phyloP scores from a whole-genome alignment of 2,329 filamentous ascomycete genomes.

The Ophiostoma pallidulum region DNA sequence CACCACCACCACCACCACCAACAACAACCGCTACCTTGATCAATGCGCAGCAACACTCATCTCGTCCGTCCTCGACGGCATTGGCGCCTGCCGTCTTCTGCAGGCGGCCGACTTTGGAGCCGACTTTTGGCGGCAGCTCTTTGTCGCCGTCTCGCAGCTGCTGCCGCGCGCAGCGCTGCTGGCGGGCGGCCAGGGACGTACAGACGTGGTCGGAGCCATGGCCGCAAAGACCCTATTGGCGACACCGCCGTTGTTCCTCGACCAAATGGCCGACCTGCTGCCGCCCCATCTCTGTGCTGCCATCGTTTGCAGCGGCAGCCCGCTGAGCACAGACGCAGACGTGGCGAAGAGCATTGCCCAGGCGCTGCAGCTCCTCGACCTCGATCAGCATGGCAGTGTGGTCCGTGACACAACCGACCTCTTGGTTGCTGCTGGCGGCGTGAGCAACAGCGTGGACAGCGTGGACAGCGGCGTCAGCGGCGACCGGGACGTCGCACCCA shows the following conservation, averaged over 20 bases:
- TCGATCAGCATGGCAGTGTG: neutral
- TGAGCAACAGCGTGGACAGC: neutral
- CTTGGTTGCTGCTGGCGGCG: neutral
- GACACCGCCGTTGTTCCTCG: constrained; percentile 6
- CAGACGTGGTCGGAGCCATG: too few relatives aligned
- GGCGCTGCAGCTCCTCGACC: constrained; percentile 5
- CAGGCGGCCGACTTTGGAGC: constrained; percentile 8
- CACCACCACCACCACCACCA: too few relatives aligned
- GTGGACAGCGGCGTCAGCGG: neutral
- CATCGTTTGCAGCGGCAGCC: neutral
- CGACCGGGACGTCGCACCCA: neutral
- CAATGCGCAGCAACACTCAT: neutral
- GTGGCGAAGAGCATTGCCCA: neutral
- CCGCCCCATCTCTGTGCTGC: constrained; percentile 7
- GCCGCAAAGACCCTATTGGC: constrained; percentile 6
- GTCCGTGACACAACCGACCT: neutral
- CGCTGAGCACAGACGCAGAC: neutral
- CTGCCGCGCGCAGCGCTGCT: too few relatives aligned
- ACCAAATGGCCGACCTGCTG: constrained; percentile 1
- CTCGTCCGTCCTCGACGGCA: constrained; percentile 7
- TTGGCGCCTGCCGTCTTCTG: constrained; percentile 10
- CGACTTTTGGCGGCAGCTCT: constrained; percentile 12
- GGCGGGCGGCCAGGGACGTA: too few relatives aligned
- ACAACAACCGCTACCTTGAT: too few relatives aligned
- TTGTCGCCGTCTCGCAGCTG: neutral